Evolutionary conservation across 805 yeast genomes (phyloP), one percentile per base, ranked within the genome.

Genomic region (Candida methanosorbosa): DNA sequence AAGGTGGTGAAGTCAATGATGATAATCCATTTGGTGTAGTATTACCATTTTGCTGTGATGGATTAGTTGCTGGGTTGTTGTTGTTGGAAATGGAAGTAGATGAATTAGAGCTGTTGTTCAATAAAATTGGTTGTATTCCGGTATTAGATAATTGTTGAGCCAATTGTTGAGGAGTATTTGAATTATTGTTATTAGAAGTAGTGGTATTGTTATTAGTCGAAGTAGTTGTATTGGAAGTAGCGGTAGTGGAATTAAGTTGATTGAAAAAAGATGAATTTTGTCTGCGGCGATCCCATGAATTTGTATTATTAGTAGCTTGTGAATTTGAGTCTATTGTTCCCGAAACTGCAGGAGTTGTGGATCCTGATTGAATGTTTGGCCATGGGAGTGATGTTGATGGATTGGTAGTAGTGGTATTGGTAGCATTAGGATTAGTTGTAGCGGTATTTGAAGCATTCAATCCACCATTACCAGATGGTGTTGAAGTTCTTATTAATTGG

Each of bases 241-340:
- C n/a, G n/a, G n/a, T n/a, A n/a, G n/a, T n/a, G n/a, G n/a, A n/a
- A n/a, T n/a, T n/a, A n/a, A n/a, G n/a, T n/a, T n/a, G n/a, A 41
- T 57, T 66, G 58, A 72, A 73, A 48, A 73, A 72, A 13, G 70
- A 69, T 23, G 76, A 68, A 9, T 71, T 62, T 30, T 72, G 68
- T 61, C 78, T 64, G 58, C 77, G 63, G 46, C 75, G 64, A 40
- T 68, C 65, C 71, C 72, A 65, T 27, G 20, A 6, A 62, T 66
- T 15, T 26, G 18, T 5, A 11, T 16, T 33, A 26, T 26, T 26
- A 16, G 5, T 26, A 11, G 5, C 15, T 14, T 4, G 5, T 17
- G 12, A 11, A 16, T 6, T 27, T 9, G 16, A 5, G n/a, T n/a
- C n/a, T n/a, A n/a, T n/a, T n/a, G n/a, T n/a, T n/a, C n/a, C n/a